phyloP scores from a whole-genome alignment of 164 flowering plant species.

The Brasenia schreberi region DNA sequence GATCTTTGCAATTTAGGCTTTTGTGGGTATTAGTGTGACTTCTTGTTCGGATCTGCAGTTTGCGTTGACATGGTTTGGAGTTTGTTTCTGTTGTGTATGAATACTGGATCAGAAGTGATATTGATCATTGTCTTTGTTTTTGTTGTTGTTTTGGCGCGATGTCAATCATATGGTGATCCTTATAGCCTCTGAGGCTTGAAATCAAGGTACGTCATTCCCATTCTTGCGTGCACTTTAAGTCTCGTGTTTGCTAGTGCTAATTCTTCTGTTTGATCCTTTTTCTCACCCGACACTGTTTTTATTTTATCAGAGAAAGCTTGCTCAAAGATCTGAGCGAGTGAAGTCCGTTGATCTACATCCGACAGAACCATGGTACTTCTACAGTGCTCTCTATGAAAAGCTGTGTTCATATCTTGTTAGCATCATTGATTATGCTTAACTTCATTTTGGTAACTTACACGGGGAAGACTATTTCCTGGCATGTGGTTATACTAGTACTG shows the following conservation, averaged over 20 bases:
- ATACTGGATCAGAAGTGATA: neutral
- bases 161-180: neutral
- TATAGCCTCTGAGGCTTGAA: slow-evolving; percentile 86
- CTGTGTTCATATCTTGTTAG: neutral
- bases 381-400: neutral
- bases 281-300: neutral
- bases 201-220: slow-evolving; percentile 53
- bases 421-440: neutral
- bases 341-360: slow-evolving; percentile 94
- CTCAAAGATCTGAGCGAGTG: slow-evolving; percentile 88
- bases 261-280: neutral
- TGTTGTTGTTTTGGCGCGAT: neutral
- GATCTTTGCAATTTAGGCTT: neutral
- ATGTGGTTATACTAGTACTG: no score
- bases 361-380: slow-evolving; percentile 60
- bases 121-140: neutral
- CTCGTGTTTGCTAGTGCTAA: neutral
- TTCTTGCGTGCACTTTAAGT: neutral
- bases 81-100: neutral
- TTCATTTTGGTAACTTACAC: no score
- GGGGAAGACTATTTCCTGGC: no score
- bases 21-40: neutral
- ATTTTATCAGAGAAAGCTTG: slow-evolving; percentile 64
- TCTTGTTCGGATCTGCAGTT: neutral
- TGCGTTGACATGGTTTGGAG: neutral